Percentiles rank a stretch among this genome's conserved stretches.
Evolutionary conservation across 495 filamentous ascomycete genomes (phyloP).

Genomic region (Endocarpon pusillum): DNA sequence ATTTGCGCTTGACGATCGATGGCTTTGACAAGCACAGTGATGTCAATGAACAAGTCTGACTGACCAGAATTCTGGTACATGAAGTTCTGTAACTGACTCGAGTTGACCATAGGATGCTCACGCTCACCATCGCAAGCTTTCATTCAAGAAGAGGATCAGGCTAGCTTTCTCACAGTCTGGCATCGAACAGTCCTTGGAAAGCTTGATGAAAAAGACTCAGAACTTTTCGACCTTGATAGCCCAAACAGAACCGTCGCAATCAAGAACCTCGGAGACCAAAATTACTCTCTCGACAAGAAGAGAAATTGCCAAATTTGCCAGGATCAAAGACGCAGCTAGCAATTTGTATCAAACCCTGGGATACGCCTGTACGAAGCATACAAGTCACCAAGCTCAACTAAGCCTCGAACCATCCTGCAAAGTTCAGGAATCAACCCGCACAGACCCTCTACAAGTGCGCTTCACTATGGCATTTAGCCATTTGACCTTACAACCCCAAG

Average conservation of each 20-base stretch:
- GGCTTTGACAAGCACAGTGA: too few species aligned
- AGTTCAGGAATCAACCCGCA: too few species aligned
- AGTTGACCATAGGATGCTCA: too few species aligned
- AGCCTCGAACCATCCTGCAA: slow-evolving; percentile 14
- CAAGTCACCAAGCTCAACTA: slow-evolving; percentile 16
- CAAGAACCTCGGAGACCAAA: not conserved
- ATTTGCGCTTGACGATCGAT: too few species aligned
- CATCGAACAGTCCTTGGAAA: slow-evolving; percentile 2
- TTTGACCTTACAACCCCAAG: not conserved
- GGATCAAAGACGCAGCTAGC: slow-evolving; percentile 14
- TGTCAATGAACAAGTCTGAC: too few species aligned
- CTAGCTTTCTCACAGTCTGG: slow-evolving; percentile 9
- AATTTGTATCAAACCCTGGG: slow-evolving; percentile 19
- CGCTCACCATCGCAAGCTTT: too few species aligned
- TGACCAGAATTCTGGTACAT: too few species aligned
- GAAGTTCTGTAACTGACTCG: too few species aligned
- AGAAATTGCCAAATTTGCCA: slow-evolving; percentile 7
- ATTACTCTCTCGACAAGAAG: not conserved
- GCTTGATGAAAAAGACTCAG: not conserved
- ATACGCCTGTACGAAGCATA: slow-evolving; percentile 16
- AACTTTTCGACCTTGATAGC: not conserved
- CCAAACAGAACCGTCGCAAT: not conserved
- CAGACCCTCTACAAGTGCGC: slow-evolving; percentile 9
- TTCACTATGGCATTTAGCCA: slow-evolving; percentile 14
- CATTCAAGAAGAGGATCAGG: slow-evolving; percentile 7